Evolutionary conservation across 2,329 filamentous ascomycete species (phyloP), one percentile per base, ranked within the genome.

Genomic region (Cladosporium sp.): DNA sequence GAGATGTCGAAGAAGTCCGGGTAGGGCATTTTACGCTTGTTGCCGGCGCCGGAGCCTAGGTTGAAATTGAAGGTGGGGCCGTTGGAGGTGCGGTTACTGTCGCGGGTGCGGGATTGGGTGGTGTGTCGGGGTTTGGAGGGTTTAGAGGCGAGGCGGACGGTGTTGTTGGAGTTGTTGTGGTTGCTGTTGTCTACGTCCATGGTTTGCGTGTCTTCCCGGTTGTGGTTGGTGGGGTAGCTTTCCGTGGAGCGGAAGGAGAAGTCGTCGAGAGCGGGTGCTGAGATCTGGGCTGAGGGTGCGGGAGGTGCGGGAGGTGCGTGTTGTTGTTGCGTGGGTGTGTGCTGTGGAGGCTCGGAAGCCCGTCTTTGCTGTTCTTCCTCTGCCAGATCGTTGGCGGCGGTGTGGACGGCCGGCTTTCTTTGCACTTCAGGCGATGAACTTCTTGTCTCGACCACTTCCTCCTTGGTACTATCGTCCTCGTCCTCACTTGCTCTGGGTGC

Each of bases 1-100:
- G 82, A 80, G 7, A 87, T 72, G 61, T 89, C 86, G 63, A 90
- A 90, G 48, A 89, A 83, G 61, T 91, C 87, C 19, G 82, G 80
- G 61, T 88, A 79, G 59, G 87, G 85, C 58, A 88, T 78, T 60
- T 86, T 80, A 37, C 87, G 79, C 68, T 92, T 92, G 58, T 82
- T 78, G 1, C 87, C 87, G 7, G 85, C 80, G 6, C 81, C 83
- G 52, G 78, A 78, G 4, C 83, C 82, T 7, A 88, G 70, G 36
- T 68, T 70, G 39, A 73, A 64, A 32, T 70, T 66, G 12, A 66
- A 47, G 9, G 56, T 70, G 60, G 60, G 64, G 55, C 44, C 24
- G 15, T n/a, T 47, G 15, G 34, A 39, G 15, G 18, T 17, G 22
- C 43, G 50, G 32, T 43, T 39, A 38, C 43, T 51, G n/a, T 65